Percentiles rank a stretch among this genome's conserved stretches.
Evolutionary conservation across 2,329 filamentous ascomycete species (phyloP).

Genomic region (Xylariaceae sp.): DNA sequence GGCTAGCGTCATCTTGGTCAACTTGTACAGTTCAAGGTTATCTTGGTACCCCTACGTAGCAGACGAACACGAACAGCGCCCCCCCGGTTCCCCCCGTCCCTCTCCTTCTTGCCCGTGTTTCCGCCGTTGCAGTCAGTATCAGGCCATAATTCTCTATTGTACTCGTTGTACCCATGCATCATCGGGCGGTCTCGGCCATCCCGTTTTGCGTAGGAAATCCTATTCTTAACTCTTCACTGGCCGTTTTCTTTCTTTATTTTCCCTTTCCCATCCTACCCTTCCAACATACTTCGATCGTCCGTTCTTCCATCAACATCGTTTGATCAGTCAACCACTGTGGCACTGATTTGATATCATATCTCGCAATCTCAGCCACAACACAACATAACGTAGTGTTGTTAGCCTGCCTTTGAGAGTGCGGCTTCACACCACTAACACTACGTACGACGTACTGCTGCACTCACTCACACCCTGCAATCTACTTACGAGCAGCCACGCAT

Average conservation of each 20-base stretch:
- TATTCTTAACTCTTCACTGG: constrained; percentile 28
- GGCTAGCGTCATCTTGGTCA: not conserved
- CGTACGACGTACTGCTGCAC: not conserved
- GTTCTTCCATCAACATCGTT: constrained; percentile 23
- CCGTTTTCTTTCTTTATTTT: constrained; percentile 24
- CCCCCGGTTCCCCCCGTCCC: not conserved
- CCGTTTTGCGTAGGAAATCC: constrained; percentile 18
- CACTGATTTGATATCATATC: constrained; percentile 28
- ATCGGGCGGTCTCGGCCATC: constrained; percentile 39
- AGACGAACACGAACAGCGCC: no score
- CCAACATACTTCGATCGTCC: constrained; percentile 19
- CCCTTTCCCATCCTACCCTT: constrained; percentile 15
- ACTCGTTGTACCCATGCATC: constrained; percentile 28
- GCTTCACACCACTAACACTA: not conserved
- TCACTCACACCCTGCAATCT: not conserved
- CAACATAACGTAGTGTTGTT: not conserved
- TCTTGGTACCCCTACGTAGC: no score
- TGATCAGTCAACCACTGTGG: constrained; percentile 24
- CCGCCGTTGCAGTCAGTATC: constrained; percentile 32
- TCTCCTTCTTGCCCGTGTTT: not conserved
- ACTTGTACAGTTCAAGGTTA: no score
- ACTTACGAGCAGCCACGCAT: no score
- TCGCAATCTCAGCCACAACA: constrained; percentile 16
- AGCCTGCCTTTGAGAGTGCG: no score
- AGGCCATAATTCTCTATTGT: constrained; percentile 36